Conservation (phyloP, 2,329 filamentous ascomycete genomes). For the Paraconiothyrium sp. region DNA sequence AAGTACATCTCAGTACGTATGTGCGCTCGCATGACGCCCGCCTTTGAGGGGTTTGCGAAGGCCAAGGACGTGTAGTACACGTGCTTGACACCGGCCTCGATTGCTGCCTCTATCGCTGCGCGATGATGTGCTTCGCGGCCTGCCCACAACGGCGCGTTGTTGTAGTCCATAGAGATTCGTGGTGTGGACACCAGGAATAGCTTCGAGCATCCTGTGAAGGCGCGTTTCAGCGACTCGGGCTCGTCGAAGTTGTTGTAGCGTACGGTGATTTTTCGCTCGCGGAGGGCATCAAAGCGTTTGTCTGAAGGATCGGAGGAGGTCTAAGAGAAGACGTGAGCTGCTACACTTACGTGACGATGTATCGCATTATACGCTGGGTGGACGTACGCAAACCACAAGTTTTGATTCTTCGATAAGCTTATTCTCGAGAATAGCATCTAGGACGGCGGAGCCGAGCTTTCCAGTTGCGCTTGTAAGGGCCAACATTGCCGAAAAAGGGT, state of each 20-base stretch:
- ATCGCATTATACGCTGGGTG: not conserved
- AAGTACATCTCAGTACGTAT: constrained; percentile 57
- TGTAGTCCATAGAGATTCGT: constrained; percentile 56
- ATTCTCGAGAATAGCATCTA: constrained; percentile 54
- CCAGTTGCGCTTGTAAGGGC: constrained; percentile 57
- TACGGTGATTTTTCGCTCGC: constrained; percentile 43
- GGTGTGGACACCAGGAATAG: constrained; percentile 59
- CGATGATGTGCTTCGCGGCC: constrained; percentile 58
- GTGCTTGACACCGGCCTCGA: constrained; percentile 53
- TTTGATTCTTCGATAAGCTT: constrained; percentile 49
- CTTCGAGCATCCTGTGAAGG: constrained; percentile 50
- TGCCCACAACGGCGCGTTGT: constrained; percentile 51
- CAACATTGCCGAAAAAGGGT: constrained; percentile 24
- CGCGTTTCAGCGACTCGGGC: constrained; percentile 41
- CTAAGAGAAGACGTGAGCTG: constrained; percentile 15
- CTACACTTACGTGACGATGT: constrained; percentile 16
- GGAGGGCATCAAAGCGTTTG: constrained; percentile 40
- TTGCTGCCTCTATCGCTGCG: constrained; percentile 54
- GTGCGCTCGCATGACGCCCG: constrained; percentile 58
- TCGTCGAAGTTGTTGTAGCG: constrained; percentile 54
- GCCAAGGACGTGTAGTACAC: constrained; percentile 59
- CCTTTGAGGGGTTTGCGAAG: constrained; percentile 53
- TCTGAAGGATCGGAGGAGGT: constrained; percentile 31
- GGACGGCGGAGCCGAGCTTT: constrained; percentile 57
- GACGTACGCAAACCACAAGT: constrained; percentile 51